A percentile compares a stretch with the other conserved stretches of the same genome.
These are phyloP conservation scores for Ceratocystis albifundus DNA, from an alignment of 2,329 filamentous ascomycete species.

Conservation along the genomic window DNA sequence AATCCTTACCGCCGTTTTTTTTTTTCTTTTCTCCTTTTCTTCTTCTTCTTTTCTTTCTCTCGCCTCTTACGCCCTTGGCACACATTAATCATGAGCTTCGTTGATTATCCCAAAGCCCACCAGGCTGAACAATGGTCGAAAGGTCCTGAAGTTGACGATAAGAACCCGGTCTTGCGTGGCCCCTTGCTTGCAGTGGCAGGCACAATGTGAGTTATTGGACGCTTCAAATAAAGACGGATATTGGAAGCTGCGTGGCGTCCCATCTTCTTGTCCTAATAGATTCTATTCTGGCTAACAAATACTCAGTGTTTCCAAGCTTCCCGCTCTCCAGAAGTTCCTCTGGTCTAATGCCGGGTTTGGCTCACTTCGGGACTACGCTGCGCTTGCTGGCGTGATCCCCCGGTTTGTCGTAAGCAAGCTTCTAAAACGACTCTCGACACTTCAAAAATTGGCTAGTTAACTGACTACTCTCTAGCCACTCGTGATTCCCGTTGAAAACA, in stretches of 20 bases:
- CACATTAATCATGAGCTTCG: slow-evolving; percentile 28
- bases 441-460: not conserved
- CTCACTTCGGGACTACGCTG: slow-evolving; percentile 16
- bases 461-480: slow-evolving; percentile 35
- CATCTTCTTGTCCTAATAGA: not conserved
- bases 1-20: not conserved
- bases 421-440: slow-evolving; percentile 17
- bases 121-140: slow-evolving; percentile 32
- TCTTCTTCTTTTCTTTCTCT: not conserved
- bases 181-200: slow-evolving; percentile 49
- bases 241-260: not conserved
- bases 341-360: slow-evolving; percentile 23
- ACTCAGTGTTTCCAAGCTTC: not conserved
- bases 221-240: not conserved
- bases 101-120: slow-evolving; percentile 34
- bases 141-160: slow-evolving; percentile 33
- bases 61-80: slow-evolving; percentile 6
- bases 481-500: slow-evolving; percentile 41
- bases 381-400: slow-evolving; percentile 14
- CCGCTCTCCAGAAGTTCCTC: slow-evolving; percentile 17
- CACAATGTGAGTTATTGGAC: slow-evolving; percentile 41
- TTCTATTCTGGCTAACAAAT: not conserved
- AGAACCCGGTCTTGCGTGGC: slow-evolving; percentile 61
- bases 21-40: not conserved
- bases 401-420: slow-evolving; percentile 22